Conservation (phyloP, 2,329 filamentous ascomycete genomes). For the Berkeleyomyces rouxiae region DNA sequence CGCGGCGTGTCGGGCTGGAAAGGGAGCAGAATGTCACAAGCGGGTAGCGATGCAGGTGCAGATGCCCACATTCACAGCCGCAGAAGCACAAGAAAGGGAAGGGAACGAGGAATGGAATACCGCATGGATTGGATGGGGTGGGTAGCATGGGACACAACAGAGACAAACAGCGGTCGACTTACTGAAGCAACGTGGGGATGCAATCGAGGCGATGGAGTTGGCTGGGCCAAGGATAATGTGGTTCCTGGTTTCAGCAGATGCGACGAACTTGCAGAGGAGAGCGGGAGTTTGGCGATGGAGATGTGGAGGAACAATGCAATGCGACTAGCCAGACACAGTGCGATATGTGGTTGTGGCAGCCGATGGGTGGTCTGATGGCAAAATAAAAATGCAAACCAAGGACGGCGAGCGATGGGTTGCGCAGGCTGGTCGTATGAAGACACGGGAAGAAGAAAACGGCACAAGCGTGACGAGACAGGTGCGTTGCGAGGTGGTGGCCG, state of each 20-base stretch:
- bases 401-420: background rate
- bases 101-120: background rate
- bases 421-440: background rate
- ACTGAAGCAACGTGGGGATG: background rate
- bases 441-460: background rate
- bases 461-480: background rate
- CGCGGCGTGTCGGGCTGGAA: too few species aligned
- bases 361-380: background rate
- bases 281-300: background rate
- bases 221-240: background rate
- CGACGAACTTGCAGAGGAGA: background rate
- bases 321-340: background rate
- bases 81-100: background rate
- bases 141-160: background rate
- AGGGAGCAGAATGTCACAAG: too few species aligned
- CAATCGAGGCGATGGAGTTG: background rate
- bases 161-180: background rate
- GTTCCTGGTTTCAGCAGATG: background rate
- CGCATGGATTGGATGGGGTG: background rate
- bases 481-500: background rate
- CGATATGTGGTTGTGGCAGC: background rate
- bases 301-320: background rate
- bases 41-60: background rate
- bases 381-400: background rate
- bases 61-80: background rate